Base-by-base conservation (phyloP, 176 grass and related monocot genomes). In the Eragrostis curvula region DNA sequence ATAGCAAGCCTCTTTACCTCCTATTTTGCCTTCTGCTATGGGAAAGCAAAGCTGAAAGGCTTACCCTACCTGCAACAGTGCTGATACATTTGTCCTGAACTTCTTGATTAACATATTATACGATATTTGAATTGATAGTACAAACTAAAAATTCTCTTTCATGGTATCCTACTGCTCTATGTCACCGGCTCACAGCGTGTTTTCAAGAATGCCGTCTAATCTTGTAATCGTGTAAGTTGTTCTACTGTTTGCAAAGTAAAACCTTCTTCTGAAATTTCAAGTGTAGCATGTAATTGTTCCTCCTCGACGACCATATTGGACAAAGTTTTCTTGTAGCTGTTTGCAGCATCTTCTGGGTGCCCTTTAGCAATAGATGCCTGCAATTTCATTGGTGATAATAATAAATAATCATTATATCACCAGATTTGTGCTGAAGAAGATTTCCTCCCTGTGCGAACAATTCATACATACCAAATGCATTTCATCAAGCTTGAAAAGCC, bases 341-440 rank as follows among this genome's bases (percentile, higher is more conserved):
- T 78, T 58, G 52, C 79, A 68, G 88, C 87, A 83, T 96, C 83
- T 39, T 79, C 85, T 24, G 77, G 85, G 79, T 88, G 59, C 32
- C 90, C 93, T 87, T 89, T 93, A 6, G 90, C 93, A 49, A 93
- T 58, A 58, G 83, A 86, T 75, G 85, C 93, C 93, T 93, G 80
- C 53, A 85, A 41, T 89, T 87, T 64, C 46, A 84, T 13, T 29
- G 68, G 47, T 40, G 23, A 15, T 48, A 77, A 85, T 67, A 50
- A 48, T 20, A 81, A 72, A 15, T 27, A 81, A 21, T 21, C 65
- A 71, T 8, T 51, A 36, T 36, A 36, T 36, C 32, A 36, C 32
- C 23, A 48, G 12, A 59, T 56, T 2, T 0, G 10, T 72, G 50
- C 27, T 75, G 23, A 52, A 62, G 20, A 49, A 51, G 12, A 27